Base-by-base conservation (phyloP, 2,329 filamentous ascomycete genomes). In the Tolypocladium ophioglossoides region DNA sequence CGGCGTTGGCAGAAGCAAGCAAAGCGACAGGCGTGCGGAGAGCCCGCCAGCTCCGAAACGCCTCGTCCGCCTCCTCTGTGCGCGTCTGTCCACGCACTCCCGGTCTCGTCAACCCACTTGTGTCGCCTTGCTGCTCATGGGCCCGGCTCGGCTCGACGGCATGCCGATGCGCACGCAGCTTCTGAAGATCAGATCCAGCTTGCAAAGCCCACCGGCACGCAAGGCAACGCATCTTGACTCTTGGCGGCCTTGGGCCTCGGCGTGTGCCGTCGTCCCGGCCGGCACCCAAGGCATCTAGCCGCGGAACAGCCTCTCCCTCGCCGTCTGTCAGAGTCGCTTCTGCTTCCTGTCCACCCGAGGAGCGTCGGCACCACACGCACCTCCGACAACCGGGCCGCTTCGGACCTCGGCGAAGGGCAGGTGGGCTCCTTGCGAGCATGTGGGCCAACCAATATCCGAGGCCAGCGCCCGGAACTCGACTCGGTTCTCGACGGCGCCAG, bases 351-450 rank as follows among this genome's bases (percentile, higher is more conserved):
- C n/a, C n/a, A n/a, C n/a, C n/a, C n/a, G n/a, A n/a, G n/a, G n/a
- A n/a, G n/a, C n/a, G n/a, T n/a, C n/a, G n/a, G n/a, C n/a, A n/a
- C n/a, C n/a, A n/a, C n/a, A n/a, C 11, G 38, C 51, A n/a, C 24
- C 51, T 52, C 39, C 38, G 38, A 40, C 40, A 11, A 30, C 16
- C 10, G 34, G 38, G 22, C 40, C 38, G 51, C 51, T 52, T 52
- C 51, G 51, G 51, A 47, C 51, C 51, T 52, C 51, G 51, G 51
- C 40, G 51, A 34, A 32, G 30, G 40, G 51, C n/a, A 35, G 34
- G 20, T 40, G 16, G 40, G 51, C 22, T 37, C n/a, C 9, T 9
- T 24, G 9, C 34, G 14, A 39, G 14, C n/a, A 20, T 39, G 51
- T 46, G 40, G 51, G 30, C 30, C 51, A 46, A 52, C 51, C 51